Conservation (phyloP, 75 land plant species). For the Pinus albicaulis region DNA sequence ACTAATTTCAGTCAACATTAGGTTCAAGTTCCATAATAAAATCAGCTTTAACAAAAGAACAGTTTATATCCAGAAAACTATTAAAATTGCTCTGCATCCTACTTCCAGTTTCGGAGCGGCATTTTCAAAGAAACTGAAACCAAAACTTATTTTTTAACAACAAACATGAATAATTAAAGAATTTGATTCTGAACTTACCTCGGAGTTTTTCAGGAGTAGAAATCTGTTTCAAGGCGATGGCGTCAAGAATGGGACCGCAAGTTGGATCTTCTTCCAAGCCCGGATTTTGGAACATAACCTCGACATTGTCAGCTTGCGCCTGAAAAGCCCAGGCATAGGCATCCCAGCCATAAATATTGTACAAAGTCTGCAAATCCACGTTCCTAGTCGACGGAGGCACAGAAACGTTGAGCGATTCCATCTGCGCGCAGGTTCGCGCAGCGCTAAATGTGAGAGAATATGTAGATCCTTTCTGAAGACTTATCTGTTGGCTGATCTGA, state of each 20-base stretch:
- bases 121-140: no score
- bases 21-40: no score
- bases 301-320: background rate
- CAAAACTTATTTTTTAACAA: background rate
- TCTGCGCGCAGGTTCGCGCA: constrained; percentile 72
- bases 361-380: constrained; percentile 63
- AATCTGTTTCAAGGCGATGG: constrained; percentile 63
- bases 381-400: constrained; percentile 30
- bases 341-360: constrained; percentile 64
- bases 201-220: constrained; percentile 41
- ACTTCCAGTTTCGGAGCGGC: no score
- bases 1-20: no score
- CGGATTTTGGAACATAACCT: constrained; percentile 31
- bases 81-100: no score
- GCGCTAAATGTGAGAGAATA: constrained; percentile 71
- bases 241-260: constrained; percentile 69
- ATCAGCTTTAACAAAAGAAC: no score
- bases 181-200: constrained; percentile 20
- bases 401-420: constrained; percentile 66
- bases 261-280: constrained; percentile 80
- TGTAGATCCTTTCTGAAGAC: constrained; percentile 43
- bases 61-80: no score
- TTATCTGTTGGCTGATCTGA: constrained; percentile 45
- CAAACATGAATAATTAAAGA: background rate
- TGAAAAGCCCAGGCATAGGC: constrained; percentile 54